Percentiles rank a stretch among this genome's conserved stretches.
phyloP scores from a whole-genome alignment of 495 filamentous ascomycete genomes.

The Aspergillus nidulans region DNA sequence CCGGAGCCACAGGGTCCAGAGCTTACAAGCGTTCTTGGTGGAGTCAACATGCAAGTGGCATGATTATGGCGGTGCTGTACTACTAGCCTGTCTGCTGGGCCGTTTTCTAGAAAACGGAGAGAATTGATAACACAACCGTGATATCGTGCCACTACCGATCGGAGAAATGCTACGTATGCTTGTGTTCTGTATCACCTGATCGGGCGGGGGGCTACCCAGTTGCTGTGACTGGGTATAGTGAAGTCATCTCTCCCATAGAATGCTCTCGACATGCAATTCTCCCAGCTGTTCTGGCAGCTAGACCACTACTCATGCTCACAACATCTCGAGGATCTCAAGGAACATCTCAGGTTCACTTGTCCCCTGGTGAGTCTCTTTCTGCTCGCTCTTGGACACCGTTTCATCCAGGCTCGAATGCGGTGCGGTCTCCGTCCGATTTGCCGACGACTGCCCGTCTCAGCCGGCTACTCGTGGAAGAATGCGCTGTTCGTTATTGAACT shows the following conservation, averaged over 20 bases:
- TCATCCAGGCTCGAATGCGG: constrained; percentile 6
- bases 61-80: background rate
- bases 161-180: background rate
- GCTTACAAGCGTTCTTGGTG: background rate
- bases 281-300: no score
- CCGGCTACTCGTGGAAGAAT: constrained; percentile 21
- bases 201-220: constrained; percentile 1
- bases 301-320: no score
- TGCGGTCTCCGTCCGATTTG: constrained; percentile 1
- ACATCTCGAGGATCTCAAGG: background rate
- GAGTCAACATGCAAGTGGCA: background rate
- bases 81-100: background rate
- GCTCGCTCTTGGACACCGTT: constrained; percentile 13
- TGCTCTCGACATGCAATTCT: no score
- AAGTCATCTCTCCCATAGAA: background rate
- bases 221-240: background rate
- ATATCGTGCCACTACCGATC: background rate
- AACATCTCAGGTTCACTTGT: background rate
- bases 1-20: background rate
- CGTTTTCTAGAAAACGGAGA: background rate
- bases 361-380: background rate
- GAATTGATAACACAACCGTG: background rate
- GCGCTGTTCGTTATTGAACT: constrained; percentile 7
- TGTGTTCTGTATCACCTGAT: constrained; percentile 10
- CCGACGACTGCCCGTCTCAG: constrained; percentile 3